These are phyloP conservation scores for Claviceps purpurea DNA, from an alignment of 2,329 filamentous ascomycete genomes.

Conservation along the genomic window DNA sequence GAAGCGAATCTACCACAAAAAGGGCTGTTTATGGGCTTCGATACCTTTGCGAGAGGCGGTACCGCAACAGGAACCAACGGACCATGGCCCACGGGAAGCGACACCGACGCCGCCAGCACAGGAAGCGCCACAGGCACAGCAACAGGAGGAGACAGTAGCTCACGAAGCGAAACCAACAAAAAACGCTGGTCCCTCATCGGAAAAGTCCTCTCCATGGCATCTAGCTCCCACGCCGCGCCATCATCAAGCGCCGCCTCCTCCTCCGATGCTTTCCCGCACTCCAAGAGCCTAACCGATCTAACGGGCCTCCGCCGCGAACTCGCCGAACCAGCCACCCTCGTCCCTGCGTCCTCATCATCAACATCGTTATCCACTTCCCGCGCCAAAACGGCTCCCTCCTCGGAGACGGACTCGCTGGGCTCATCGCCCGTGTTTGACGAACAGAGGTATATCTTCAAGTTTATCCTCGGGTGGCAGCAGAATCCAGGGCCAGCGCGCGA, in stretches of 20 bases:
- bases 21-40: constrained; percentile 36
- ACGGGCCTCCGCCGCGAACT: background rate
- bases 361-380: background rate
- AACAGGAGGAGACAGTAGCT: too few relatives aligned
- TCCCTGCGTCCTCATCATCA: constrained; percentile 1
- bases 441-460: constrained; percentile 56
- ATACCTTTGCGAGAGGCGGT: constrained; percentile 24
- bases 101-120: too few relatives aligned
- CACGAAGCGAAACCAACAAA: constrained; percentile 24
- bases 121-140: too few relatives aligned
- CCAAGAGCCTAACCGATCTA: constrained; percentile 1
- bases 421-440: constrained; percentile 42
- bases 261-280: too few relatives aligned
- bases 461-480: constrained; percentile 54
- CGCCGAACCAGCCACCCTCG: background rate
- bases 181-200: constrained; percentile 51
- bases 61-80: too few relatives aligned
- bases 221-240: constrained; percentile 7
- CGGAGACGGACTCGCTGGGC: constrained; percentile 39
- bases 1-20: constrained; percentile 41
- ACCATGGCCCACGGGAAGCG: too few relatives aligned
- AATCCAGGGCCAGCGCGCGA: constrained; percentile 42
- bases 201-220: constrained; percentile 40
- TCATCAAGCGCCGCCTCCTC: background rate
- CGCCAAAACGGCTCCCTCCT: constrained; percentile 25